A percentile compares a stretch with the other conserved stretches of the same genome.
These are phyloP conservation scores for Lactifluus hygrophoroides DNA, from an alignment of 768 basidiomycete genomes.

Conservation along the genomic window DNA sequence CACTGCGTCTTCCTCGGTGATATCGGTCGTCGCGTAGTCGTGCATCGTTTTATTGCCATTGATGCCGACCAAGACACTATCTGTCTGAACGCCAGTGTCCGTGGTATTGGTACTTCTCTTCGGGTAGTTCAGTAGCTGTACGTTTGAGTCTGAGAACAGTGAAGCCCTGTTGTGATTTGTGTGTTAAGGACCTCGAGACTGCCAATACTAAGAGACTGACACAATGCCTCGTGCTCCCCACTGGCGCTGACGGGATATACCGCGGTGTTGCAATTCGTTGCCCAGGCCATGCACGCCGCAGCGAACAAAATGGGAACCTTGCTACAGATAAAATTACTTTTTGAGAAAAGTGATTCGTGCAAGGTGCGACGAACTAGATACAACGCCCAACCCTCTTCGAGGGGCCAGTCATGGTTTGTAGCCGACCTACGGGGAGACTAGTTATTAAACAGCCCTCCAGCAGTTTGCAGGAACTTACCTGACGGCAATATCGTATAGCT, in stretches of 20 bases:
- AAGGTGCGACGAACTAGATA: conserved; percentile 40
- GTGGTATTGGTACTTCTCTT: conserved; percentile 49
- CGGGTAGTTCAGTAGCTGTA: conserved; percentile 38
- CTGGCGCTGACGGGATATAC: conserved; percentile 54
- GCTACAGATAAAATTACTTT: conserved; percentile 29
- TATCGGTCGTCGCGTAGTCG: conserved; percentile 28
- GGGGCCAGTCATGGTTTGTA: conserved; percentile 57
- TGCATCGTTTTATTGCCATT: conserved; percentile 25
- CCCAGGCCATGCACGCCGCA: conserved; percentile 60
- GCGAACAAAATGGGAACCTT: conserved; percentile 62
- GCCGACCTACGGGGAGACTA: conserved; percentile 37
- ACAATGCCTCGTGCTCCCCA: conserved; percentile 71
- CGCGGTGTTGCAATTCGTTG: conserved; percentile 56
- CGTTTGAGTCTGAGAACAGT: conserved; percentile 39
- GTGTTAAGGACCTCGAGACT: neutral
- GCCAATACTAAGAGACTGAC: conserved; percentile 31
- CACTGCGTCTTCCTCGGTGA: conserved; percentile 44
- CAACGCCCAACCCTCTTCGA: conserved; percentile 64
- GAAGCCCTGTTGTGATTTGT: conserved; percentile 34
- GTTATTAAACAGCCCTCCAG: neutral
- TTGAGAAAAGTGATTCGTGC: neutral
- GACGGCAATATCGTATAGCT: conserved; percentile 60
- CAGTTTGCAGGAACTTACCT: conserved; percentile 33
- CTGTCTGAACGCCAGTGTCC: conserved; percentile 59
- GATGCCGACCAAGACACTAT: conserved; percentile 29